Evolutionary conservation across 208 protist species (phyloP), one percentile per base, ranked within the genome.

Genomic region (Blechomonas ayalai): DNA sequence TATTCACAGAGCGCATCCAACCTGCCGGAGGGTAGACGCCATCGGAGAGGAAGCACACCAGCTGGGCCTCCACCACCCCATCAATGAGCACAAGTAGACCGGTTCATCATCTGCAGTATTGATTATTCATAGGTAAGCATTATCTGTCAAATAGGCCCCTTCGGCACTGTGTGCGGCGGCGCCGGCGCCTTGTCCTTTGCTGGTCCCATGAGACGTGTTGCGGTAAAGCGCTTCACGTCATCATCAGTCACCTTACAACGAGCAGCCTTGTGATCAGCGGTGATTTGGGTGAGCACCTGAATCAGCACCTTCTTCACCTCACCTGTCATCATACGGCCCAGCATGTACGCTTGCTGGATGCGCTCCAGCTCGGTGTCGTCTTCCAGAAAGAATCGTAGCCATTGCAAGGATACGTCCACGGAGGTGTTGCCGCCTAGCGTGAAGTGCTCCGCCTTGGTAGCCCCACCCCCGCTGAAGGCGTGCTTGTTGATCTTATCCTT

Each of bases 301-400:
- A 98, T 96, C 12, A 99, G 72, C 12, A 86, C 57, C 32, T 95
- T 82, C 72, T 99, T 99, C 10, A 99, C 84, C 44, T 99, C 95
- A 7, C 94, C 86, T 9, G 96, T 97, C 51, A 98, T 82, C 73
- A 98, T 90, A 22, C 84, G 69, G 15, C 97, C 98, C n/a, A 89
- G 68, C 55, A 68, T 69, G 85, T 99, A 99, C 20, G 95, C 88
- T 46, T 59, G 67, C 43, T 82, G 60, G 13, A 90, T 59, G 7
- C 59, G 55, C 52, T 63, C 68, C 27, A 99, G 72, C 49, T 95
- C 52, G 1, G 65, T 87, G 63, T 99, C 97, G 61, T 99, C 97
- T 42, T 98, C 95, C n/a, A 98, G 56, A 59, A 99, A 98, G 67
- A 99, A 99, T 31, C 59, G 82, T 9, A 99, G 69, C 89, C 98